Conservation (phyloP, 1,284 basidiomycete species). For the Agaricales sp. region DNA sequence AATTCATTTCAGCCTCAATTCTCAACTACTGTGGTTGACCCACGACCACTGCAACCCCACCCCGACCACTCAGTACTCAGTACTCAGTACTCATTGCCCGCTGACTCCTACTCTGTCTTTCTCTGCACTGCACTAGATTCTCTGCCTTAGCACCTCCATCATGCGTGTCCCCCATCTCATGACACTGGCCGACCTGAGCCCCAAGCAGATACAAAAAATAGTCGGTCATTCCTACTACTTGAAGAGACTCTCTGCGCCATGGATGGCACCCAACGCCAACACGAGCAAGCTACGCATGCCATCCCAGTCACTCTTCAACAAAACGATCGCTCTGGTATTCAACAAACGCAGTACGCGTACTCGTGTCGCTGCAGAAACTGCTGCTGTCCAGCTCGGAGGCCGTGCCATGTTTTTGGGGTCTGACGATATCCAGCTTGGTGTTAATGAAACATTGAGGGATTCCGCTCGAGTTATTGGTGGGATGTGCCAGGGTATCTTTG, state of each 20-base stretch:
- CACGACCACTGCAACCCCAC: no score
- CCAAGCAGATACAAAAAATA: slow-evolving; percentile 57
- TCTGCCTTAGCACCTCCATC: no score
- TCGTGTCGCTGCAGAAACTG: slow-evolving; percentile 82
- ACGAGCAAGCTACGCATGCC: slow-evolving; percentile 38
- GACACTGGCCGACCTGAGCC: slow-evolving; percentile 76
- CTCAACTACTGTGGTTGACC: no score
- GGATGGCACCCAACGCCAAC: slow-evolving; percentile 40
- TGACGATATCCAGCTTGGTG: slow-evolving; percentile 92
- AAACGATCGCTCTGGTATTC: slow-evolving; percentile 86
- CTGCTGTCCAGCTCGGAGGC: slow-evolving; percentile 70
- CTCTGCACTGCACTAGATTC: no score
- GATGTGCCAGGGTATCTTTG: slow-evolving; percentile 97
- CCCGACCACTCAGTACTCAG: no score
- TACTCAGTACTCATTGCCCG: no score
- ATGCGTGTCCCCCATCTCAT: slow-evolving; percentile 54
- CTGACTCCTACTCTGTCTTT: no score
- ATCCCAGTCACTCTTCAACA: slow-evolving; percentile 63
- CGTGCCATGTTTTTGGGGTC: slow-evolving; percentile 88
- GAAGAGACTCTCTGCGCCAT: slow-evolving; percentile 49
- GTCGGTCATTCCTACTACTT: slow-evolving; percentile 53
- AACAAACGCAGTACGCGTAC: slow-evolving; percentile 92
- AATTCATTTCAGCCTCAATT: no score
- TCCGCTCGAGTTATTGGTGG: slow-evolving; percentile 83
- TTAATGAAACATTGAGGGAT: slow-evolving; percentile 87